Evolutionary conservation across 495 filamentous ascomycete species (phyloP), one percentile per base, ranked within the genome.

Genomic region (Emericellopsis terricola): DNA sequence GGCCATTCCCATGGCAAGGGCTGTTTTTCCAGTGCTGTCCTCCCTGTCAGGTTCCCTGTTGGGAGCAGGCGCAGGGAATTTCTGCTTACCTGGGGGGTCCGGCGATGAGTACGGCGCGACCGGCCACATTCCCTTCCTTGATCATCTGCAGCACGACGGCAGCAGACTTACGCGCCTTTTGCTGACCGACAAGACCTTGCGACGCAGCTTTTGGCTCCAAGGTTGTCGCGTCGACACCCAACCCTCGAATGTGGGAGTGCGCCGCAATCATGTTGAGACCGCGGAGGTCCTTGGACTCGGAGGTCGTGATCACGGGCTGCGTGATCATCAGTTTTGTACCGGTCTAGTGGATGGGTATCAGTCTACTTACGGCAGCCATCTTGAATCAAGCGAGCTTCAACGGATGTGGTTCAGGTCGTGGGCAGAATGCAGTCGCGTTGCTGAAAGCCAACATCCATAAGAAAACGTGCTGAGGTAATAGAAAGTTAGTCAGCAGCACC

Each of bases 1-100:
- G 14, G 87, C 78, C 87, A 99, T 94, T 26, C 85, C 89, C 81
- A 96, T 94, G 19, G 91, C 89, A 47, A 99, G 91, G 21, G 89
- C 89, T 1, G 89, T 96, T 62, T 99, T 99, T 33, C 89, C 89
- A 18, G 89, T 99, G 57, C 89, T 71, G 16, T 13, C 31, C 2
- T 20, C 1, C 33, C 11, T 2, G n/a, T 11, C 3, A 9, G 29
- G 35, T 45, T 40, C 44, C 41, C 15, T n/a, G n/a, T n/a, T n/a
- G n/a, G n/a, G n/a, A n/a, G n/a, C n/a, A n/a, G n/a, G n/a, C n/a
- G n/a, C n/a, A n/a, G n/a, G n/a, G n/a, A n/a, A n/a, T n/a, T n/a
- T n/a, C n/a, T n/a, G n/a, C 54, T 18, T 49, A 67, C 65, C 63
- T 94, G 11, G 89, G 91, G 36, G 91, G 89, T 1, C 89, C 89